Base-by-base conservation (phyloP, 208 protist genomes). In the Naegleria lovaniensis region DNA sequence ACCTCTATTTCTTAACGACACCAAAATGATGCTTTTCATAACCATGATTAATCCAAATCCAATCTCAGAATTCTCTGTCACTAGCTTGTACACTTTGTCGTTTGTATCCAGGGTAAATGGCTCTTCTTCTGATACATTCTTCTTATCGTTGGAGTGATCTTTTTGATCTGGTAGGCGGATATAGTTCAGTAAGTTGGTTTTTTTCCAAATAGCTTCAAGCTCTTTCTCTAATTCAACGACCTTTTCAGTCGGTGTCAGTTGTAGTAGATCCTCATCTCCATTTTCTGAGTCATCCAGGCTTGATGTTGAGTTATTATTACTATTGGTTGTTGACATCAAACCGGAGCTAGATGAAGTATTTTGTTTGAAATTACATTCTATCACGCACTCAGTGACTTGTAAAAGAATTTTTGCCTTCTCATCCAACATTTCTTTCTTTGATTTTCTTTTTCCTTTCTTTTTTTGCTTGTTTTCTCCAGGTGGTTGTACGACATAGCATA, bases 21-120 rank as follows among this genome's bases (percentile, higher is more conserved):
- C 25, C 0, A 79, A 33, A 36, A 79, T 13, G 7, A 79, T 13
- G 36, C n/a, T 79, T 79, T 79, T 79, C 7, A 79, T 11, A 36
- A 79, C 67, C 19, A 79, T 36, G 19, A 79, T 79, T 79, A 79
- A 79, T 79, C 67, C 67, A 79, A 79, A 79, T 25, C 67, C 67
- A 79, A 79, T 25, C 16, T 79, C 67, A 36, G 29, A 29, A 36
- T 79, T 79, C 9, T 79, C 67, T 36, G n/a, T n/a, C 16, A 79
- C 6, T 9, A 79, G n/a, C 7, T 79, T 79, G 29, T 79, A 79
- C 19, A 79, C 29, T 79, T 79, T 29, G 6, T 79, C 67, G 67
- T 79, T 79, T 33, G 9, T 79, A 79, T 79, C 67, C 0, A 79
- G 29, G 0, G 9, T 33, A 79, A 79, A 36, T 13, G 19, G 25